Percentiles rank a stretch among this genome's conserved stretches.
These are phyloP conservation scores for Sphaerulina musiva DNA, from an alignment of 2,329 filamentous ascomycete genomes.

Conservation along the genomic window DNA sequence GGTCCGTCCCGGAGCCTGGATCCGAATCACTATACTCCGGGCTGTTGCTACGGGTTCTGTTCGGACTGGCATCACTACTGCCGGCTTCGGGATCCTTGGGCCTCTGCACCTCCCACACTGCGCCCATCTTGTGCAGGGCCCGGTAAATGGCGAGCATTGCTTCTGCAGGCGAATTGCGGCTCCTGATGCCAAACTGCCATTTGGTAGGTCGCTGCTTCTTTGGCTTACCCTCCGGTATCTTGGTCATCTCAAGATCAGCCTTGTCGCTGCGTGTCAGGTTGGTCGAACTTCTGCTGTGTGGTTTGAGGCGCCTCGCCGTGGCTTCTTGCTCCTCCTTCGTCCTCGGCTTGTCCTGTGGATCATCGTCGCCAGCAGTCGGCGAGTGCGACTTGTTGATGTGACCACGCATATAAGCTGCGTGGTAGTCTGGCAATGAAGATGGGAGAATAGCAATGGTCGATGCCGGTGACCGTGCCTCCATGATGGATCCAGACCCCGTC, in stretches of 20 bases:
- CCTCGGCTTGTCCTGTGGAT: constrained; percentile 34
- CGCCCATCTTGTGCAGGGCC: constrained; percentile 78
- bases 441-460: constrained; percentile 90
- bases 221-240: constrained; percentile 42
- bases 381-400: constrained; percentile 36
- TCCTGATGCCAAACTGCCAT: constrained; percentile 97
- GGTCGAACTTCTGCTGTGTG: constrained; percentile 64
- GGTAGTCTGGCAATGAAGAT: constrained; percentile 82
- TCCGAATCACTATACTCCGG: constrained; percentile 37
- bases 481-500: constrained; percentile 36
- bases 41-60: constrained; percentile 28
- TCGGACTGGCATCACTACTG: constrained; percentile 33
- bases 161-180: constrained; percentile 87
- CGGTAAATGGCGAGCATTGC: constrained; percentile 94
- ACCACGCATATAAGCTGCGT: constrained; percentile 82
- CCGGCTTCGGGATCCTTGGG: constrained; percentile 30
- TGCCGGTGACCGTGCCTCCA: constrained; percentile 39
- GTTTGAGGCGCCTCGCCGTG: constrained; percentile 72
- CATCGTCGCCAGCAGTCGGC: constrained; percentile 25
- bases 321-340: constrained; percentile 66
- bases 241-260: constrained; percentile 49
- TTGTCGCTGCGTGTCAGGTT: constrained; percentile 32
- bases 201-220: constrained; percentile 76
- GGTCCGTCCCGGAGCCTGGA: constrained; percentile 35
- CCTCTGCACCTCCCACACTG: constrained; percentile 66